phyloP scores from a whole-genome alignment of 148 eudicot genomes.

The Vaccinium darrowii region DNA sequence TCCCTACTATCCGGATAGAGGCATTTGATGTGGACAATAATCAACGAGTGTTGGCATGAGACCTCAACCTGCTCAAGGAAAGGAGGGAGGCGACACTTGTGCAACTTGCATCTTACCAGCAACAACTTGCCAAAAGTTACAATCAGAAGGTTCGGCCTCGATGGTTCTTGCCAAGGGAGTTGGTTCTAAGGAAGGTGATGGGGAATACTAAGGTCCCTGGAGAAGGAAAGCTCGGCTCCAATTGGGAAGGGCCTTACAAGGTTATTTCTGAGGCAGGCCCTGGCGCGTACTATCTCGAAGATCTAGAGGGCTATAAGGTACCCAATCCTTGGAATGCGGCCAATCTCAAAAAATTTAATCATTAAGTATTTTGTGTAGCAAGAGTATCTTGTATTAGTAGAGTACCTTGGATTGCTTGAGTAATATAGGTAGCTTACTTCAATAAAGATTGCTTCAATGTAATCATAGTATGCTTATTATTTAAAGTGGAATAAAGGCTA shows the following conservation, averaged over 20 bases:
- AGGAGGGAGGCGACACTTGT: too few relatives aligned
- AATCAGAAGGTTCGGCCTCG: neutral
- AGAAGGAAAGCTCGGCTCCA: neutral
- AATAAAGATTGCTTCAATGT: too few relatives aligned
- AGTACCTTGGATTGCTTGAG: too few relatives aligned
- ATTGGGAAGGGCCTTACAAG: neutral
- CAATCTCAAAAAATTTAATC: neutral
- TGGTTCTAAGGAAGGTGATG: neutral
- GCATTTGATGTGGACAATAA: too few relatives aligned
- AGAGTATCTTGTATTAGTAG: too few relatives aligned
- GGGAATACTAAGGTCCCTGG: neutral
- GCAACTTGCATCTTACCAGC: neutral
- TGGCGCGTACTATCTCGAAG: neutral
- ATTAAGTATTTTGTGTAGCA: too few relatives aligned
- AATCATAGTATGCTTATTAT: too few relatives aligned
- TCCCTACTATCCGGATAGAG: too few relatives aligned
- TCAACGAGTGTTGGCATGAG: too few relatives aligned
- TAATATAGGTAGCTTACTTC: too few relatives aligned
- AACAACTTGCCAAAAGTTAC: neutral
- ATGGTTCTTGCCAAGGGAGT: neutral
- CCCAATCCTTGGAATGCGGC: neutral
- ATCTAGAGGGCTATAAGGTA: neutral
- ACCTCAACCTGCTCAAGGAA: too few relatives aligned
- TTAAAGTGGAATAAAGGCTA: too few relatives aligned
- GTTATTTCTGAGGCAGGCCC: neutral